Conservation (phyloP, 805 yeast genomes). For the Cyberlindnera mississippiensis region DNA sequence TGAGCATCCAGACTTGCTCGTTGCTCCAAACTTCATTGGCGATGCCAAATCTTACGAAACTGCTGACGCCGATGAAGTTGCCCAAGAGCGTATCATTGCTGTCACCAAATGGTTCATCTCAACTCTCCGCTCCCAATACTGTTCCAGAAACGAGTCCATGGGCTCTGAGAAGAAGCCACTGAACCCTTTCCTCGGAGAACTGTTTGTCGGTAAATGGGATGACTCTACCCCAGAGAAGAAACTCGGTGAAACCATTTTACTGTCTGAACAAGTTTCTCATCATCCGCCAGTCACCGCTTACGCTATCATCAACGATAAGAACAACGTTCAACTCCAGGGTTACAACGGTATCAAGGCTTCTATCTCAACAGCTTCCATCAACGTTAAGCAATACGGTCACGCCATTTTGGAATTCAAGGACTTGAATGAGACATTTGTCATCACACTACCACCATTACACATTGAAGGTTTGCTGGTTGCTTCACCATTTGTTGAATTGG, state of each 20-base stretch:
- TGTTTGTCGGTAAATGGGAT: conserved; percentile 86
- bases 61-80: conserved; percentile 38
- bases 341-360: conserved; percentile 86
- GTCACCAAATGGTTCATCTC: conserved; percentile 91
- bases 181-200: conserved; percentile 94
- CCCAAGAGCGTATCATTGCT: conserved; percentile 66
- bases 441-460: conserved; percentile 93
- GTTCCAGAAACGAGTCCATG: conserved; percentile 84
- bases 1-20: conserved; percentile 79
- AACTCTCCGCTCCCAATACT: conserved; percentile 88
- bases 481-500: conserved; percentile 91
- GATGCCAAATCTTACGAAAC: conserved; percentile 24
- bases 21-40: conserved; percentile 60
- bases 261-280: conserved; percentile 93
- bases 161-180: conserved; percentile 98
- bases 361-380: conserved; percentile 72
- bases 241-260: conserved; percentile 71
- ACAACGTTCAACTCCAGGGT: conserved; percentile 73
- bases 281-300: conserved; percentile 98
- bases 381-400: conserved; percentile 90
- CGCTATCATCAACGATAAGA: conserved; percentile 68
- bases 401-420: conserved; percentile 66
- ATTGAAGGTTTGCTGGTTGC: conserved; percentile 91
- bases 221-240: conserved; percentile 44
- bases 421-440: conserved; percentile 61